Conservation (phyloP, 306 rosid species). For the Medicago ruthenica region DNA sequence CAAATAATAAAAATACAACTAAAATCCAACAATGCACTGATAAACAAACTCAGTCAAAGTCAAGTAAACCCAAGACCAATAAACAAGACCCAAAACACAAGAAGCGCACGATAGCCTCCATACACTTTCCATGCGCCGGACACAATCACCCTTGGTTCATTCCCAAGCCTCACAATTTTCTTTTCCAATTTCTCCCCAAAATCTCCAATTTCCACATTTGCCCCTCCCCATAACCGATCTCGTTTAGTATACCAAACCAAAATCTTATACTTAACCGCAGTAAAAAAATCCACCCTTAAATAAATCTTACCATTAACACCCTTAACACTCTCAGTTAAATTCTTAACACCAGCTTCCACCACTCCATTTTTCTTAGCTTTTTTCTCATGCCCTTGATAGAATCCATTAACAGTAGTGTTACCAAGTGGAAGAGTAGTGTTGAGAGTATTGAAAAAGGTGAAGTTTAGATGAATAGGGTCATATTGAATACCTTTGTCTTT, state of each 20-base stretch:
- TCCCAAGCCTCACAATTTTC: constrained; percentile 60
- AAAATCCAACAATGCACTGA: neutral
- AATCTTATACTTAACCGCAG: constrained; percentile 78
- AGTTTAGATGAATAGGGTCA: constrained; percentile 55
- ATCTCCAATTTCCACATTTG: constrained; percentile 52
- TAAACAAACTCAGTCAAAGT: neutral
- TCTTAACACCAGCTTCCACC: neutral
- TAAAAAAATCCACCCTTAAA: constrained; percentile 63
- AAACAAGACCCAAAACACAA: constrained; percentile 36
- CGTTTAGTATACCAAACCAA: constrained; percentile 68
- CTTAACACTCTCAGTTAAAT: constrained; percentile 40
- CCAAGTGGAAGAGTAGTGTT: constrained; percentile 43
- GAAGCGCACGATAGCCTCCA: constrained; percentile 40
- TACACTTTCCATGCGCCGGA: constrained; percentile 53
- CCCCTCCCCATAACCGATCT: constrained; percentile 55
- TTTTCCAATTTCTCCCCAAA: constrained; percentile 43
- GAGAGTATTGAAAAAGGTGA: constrained; percentile 19
- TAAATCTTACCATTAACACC: constrained; percentile 11
- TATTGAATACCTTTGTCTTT: constrained; percentile 76
- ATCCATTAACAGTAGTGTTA: constrained; percentile 34
- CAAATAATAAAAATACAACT: neutral
- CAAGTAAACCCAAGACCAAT: constrained; percentile 31
- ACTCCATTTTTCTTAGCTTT: constrained; percentile 40
- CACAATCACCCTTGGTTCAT: neutral
- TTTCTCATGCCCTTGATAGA: constrained; percentile 85